phyloP scores from a whole-genome alignment of 1,139 yeast genomes.

The Nematodospora anomalae region DNA sequence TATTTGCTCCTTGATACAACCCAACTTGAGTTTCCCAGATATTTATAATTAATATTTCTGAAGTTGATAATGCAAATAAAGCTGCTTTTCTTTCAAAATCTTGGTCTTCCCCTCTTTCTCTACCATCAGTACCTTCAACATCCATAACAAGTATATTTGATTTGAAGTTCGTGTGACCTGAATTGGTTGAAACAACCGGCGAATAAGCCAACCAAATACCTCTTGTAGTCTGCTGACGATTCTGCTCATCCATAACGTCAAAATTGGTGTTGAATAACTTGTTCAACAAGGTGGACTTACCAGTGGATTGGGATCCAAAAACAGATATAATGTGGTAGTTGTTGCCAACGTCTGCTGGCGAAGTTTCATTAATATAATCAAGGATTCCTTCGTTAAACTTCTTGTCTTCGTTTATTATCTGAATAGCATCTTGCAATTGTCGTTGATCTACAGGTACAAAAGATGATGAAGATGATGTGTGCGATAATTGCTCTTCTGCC shows the following conservation, averaged over 20 bases:
- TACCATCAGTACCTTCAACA: conserved; percentile 97
- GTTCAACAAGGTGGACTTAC: conserved; percentile 89
- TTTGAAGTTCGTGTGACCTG: conserved; percentile 17
- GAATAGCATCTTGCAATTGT: conserved; percentile 48
- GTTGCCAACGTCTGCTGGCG: conserved; percentile 49
- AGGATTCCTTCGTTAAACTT: conserved; percentile 49
- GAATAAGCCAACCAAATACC: conserved; percentile 92
- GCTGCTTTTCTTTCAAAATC: conserved; percentile 98
- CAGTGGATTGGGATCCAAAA: conserved; percentile 96
- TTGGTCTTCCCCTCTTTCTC: conserved; percentile 97
- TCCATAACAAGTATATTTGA: conserved; percentile 77
- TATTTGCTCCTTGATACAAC: conserved; percentile 93
- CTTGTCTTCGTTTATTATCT: conserved; percentile 79
- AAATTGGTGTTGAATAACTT: conserved; percentile 81
- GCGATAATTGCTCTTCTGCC: conserved; percentile 7
- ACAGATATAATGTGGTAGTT: conserved; percentile 91
- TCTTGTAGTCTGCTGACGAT: conserved; percentile 86
- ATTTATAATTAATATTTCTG: conserved; percentile 86
- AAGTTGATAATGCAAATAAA: conserved; percentile 86
- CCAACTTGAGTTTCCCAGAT: conserved; percentile 99
- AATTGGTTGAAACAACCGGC: conserved; percentile 34
- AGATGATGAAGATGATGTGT: conserved; percentile 33
- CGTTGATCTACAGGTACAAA: conserved; percentile 43
- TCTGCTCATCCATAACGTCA: conserved; percentile 88
- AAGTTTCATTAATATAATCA: conserved; percentile 39